Percentiles rank a stretch among this genome's conserved stretches.
Conservation (phyloP, 73 alveolate genomes). For the Symbiodinium pilosum region DNA sequence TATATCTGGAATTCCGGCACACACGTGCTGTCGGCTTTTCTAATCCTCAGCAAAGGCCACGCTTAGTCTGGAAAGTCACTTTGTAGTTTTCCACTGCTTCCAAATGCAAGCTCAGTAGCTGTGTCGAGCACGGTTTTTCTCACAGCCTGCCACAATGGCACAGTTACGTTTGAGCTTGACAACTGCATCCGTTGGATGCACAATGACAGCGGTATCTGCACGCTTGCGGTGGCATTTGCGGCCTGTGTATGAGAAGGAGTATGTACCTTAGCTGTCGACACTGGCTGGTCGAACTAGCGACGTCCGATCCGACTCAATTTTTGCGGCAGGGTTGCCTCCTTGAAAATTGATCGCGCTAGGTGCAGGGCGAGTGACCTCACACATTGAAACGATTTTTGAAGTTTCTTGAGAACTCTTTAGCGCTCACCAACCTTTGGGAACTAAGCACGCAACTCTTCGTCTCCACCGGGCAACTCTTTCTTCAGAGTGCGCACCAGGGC, state of each 20-base stretch:
- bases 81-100: neutral
- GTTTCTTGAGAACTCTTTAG: neutral
- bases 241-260: conserved; percentile 91
- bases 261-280: conserved; percentile 55
- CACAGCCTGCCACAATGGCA: neutral
- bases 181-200: no score
- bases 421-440: no score
- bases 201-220: no score
- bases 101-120: neutral
- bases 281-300: no score
- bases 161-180: no score
- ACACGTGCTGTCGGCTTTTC: no score
- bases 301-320: no score
- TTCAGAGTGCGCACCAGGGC: conserved; percentile 72
- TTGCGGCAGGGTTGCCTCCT: neutral
- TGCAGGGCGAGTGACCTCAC: neutral
- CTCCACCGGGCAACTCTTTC: neutral
- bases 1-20: no score
- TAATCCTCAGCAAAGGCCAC: no score
- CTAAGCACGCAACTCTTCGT: neutral
- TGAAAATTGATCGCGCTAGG: neutral
- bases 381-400: no score
- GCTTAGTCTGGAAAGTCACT: no score
- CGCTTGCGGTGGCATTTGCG: neutral
- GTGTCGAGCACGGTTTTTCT: conserved; percentile 43